Conservation (phyloP, 2,329 filamentous ascomycete species). For the Apiospora arundinis region DNA sequence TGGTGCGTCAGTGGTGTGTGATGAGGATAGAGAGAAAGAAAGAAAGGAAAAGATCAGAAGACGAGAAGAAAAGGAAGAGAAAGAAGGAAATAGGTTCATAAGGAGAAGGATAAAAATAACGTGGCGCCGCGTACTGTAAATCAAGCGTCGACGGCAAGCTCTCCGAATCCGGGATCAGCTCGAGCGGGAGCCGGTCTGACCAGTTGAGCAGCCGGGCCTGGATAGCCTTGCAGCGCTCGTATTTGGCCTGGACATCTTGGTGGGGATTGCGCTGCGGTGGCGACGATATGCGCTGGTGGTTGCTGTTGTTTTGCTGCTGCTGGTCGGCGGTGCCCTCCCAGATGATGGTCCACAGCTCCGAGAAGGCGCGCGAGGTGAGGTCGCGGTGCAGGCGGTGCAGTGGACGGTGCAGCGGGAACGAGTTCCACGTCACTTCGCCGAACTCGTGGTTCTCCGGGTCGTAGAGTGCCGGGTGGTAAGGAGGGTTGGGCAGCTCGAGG, state of each 20-base stretch:
- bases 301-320: background rate
- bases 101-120: background rate
- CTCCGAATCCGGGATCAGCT: background rate
- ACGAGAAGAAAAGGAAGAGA: no score
- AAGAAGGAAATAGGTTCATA: background rate
- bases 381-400: slow-evolving; percentile 13
- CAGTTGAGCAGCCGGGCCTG: slow-evolving; percentile 3
- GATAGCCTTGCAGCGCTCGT: background rate
- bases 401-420: slow-evolving; percentile 17
- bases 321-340: background rate
- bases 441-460: slow-evolving; percentile 1
- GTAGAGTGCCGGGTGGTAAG: background rate
- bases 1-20: background rate
- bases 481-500: background rate
- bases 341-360: slow-evolving; percentile 13
- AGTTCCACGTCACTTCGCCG: background rate
- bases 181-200: slow-evolving; percentile 5
- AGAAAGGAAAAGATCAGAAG: background rate
- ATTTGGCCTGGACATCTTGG: background rate
- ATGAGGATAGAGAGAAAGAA: no score
- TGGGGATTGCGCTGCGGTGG: background rate
- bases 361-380: slow-evolving; percentile 14
- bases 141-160: slow-evolving; percentile 16
- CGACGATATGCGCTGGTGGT: background rate
- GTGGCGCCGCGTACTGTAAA: slow-evolving; percentile 4